Evolutionary conservation across 2,329 filamentous ascomycete genomes (phyloP), one percentile per base, ranked within the genome.

Genomic region (Botryotinia narcissicola): DNA sequence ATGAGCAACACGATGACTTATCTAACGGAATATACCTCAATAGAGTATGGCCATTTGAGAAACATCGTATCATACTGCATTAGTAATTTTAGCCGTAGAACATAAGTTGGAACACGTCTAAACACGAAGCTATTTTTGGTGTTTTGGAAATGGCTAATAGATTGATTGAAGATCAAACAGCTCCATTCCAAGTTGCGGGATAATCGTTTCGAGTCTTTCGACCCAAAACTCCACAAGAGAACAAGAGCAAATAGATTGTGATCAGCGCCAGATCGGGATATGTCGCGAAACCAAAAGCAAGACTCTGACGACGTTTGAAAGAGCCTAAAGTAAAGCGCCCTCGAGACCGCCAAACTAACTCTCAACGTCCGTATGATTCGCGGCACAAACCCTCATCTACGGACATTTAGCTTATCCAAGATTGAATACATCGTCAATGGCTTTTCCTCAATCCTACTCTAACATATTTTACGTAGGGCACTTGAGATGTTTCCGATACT

Each of bases 161-260:
- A 51, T 54, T 37, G 70, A 16, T 37, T 25, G 59, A 71, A 64
- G 70, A 71, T 71, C 70, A 71, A 71, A 64, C 59, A 64, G 14
- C 32, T 71, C n/a, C 51, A 35, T 57, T 64, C 54, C 32, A 62
- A 40, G n/a, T 66, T 64, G 70, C 70, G 60, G 60, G 60, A 71
- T 63, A 57, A 54, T 66, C 18, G 60, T 71, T 57, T 59, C 57
- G 51, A 57, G 51, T 57, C 51, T 57, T 57, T 57, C n/a, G 44
- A 66, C 44, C 63, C 44, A 67, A 66, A 63, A 67, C 32, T 51
- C 63, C 64, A 40, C 64, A 37, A 12, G 25, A 67, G 37, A 35
- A 67, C 63, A 67, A 54, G 25, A 54, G 46, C 46, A 54, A 67
- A 64, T 64, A 64, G 46, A 71, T 44, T 71, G 44, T 37, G 60